Evolutionary conservation across 257 asterid species (phyloP).

Genomic region (Prunella vulgaris): DNA sequence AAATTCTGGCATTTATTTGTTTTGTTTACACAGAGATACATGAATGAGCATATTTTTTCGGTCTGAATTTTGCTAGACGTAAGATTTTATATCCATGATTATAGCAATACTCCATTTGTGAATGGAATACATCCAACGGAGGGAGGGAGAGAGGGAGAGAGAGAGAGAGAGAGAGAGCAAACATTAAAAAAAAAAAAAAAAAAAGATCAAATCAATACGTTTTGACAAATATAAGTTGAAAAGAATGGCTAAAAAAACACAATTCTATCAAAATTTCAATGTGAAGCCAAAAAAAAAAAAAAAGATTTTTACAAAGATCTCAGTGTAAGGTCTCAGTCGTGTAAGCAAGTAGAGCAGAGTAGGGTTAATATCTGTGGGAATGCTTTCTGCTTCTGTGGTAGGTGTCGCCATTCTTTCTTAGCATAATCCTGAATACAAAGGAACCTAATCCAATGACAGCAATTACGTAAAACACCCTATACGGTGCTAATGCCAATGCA

Average conservation of each 20-base stretch:
- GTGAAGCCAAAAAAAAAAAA: neutral
- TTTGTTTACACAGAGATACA: neutral
- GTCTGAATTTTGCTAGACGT: too few relatives aligned
- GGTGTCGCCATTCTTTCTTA: conserved; percentile 54
- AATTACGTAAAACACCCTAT: conserved; percentile 64
- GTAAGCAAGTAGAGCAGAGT: neutral
- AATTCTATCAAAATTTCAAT: conserved; percentile 11
- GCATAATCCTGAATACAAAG: conserved; percentile 62
- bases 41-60: neutral
- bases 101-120: too few relatives aligned
- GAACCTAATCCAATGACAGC: conserved; percentile 68
- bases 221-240: conserved; percentile 5
- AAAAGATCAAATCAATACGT: neutral
- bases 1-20: neutral
- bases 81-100: too few relatives aligned
- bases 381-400: conserved; percentile 61
- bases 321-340: neutral
- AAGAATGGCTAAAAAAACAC: conserved; percentile 2
- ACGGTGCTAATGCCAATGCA: conserved; percentile 77
- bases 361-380: conserved; percentile 67
- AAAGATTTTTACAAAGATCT: conserved; percentile 23
- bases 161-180: neutral
- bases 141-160: too few relatives aligned
- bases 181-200: conserved; percentile 6
- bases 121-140: too few relatives aligned